These are phyloP conservation scores for Penicillium paneum DNA, from an alignment of 2,329 filamentous ascomycete species.

Conservation along the genomic window DNA sequence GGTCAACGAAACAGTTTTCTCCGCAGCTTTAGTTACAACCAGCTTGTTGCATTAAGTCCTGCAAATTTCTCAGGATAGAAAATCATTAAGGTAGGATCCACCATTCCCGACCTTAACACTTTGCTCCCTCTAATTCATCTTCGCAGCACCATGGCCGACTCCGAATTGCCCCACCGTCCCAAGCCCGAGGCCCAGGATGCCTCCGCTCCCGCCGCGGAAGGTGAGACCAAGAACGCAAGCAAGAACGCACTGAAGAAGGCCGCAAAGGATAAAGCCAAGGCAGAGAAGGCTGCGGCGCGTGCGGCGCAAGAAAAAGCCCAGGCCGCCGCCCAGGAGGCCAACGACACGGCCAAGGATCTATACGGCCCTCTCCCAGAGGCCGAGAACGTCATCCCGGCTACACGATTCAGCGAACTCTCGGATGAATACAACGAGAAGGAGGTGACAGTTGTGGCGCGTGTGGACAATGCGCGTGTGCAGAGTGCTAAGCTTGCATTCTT, in stretches of 20 bases:
- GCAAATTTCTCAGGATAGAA: slow-evolving; percentile 12
- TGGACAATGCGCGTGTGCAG: slow-evolving; percentile 85
- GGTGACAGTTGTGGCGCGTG: slow-evolving; percentile 72
- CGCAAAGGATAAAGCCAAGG: slow-evolving; percentile 86
- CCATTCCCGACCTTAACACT: neutral
- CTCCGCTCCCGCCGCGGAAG: slow-evolving; percentile 35
- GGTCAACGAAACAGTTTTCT: slow-evolving; percentile 24
- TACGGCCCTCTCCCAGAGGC: slow-evolving; percentile 69
- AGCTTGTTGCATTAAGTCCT: slow-evolving; percentile 3
- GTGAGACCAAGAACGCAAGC: slow-evolving; percentile 46
- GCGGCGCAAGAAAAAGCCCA: slow-evolving; percentile 73
- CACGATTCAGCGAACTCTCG: slow-evolving; percentile 52
- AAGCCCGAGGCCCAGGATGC: slow-evolving; percentile 36
- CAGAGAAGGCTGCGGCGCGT: slow-evolving; percentile 66
- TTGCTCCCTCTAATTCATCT: slow-evolving; percentile 1
- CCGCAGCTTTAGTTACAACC: slow-evolving; percentile 4
- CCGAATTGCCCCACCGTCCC: slow-evolving; percentile 40
- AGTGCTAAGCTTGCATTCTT: slow-evolving; percentile 89
- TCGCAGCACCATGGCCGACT: slow-evolving; percentile 36
- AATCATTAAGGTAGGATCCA: slow-evolving; percentile 20
- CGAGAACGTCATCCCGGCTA: slow-evolving; percentile 59
- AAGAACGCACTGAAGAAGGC: slow-evolving; percentile 85
- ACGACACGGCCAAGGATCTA: slow-evolving; percentile 62
- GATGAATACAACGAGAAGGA: slow-evolving; percentile 66
- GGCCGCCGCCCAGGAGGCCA: slow-evolving; percentile 62